These are phyloP conservation scores for Trichoderma aggressivum DNA, from an alignment of 2,329 filamentous ascomycete species.

Conservation along the genomic window DNA sequence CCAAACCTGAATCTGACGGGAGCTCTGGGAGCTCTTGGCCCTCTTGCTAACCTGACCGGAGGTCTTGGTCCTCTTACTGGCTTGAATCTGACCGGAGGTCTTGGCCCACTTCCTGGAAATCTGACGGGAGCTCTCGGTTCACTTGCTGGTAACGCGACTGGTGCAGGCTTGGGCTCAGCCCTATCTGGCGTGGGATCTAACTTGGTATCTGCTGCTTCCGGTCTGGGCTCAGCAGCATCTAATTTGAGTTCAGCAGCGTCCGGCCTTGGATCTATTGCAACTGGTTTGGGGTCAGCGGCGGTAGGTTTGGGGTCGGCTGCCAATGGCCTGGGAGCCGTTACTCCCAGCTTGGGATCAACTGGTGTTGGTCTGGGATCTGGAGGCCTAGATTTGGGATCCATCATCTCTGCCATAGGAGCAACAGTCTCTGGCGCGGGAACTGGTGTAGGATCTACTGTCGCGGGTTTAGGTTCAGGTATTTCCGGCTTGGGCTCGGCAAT, in stretches of 20 bases:
- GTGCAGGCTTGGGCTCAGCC: not conserved
- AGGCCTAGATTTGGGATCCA: not conserved
- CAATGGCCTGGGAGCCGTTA: not conserved
- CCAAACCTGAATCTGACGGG: not conserved
- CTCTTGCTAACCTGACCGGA: not conserved
- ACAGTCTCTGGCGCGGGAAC: not conserved
- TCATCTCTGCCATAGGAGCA: not conserved
- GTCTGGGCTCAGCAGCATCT: not conserved
- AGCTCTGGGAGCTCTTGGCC: not conserved
- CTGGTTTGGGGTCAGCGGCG: not conserved
- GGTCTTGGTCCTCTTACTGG: not conserved
- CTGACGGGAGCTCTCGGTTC: not conserved
- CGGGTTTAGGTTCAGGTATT: not conserved
- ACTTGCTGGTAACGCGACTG: not conserved
- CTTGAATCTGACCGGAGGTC: not conserved
- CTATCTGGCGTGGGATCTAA: not conserved
- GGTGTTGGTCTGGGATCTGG: not conserved
- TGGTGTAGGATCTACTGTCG: not conserved
- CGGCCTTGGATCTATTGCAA: not conserved
- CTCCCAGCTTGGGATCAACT: no score
- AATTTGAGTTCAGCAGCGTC: not conserved
- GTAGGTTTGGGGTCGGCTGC: not conserved
- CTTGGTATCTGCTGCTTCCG: not conserved
- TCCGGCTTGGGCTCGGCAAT: not conserved
- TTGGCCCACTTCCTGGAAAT: not conserved